Conservation (phyloP, 2,329 filamentous ascomycete genomes). For the Lecanicillium sp. region DNA sequence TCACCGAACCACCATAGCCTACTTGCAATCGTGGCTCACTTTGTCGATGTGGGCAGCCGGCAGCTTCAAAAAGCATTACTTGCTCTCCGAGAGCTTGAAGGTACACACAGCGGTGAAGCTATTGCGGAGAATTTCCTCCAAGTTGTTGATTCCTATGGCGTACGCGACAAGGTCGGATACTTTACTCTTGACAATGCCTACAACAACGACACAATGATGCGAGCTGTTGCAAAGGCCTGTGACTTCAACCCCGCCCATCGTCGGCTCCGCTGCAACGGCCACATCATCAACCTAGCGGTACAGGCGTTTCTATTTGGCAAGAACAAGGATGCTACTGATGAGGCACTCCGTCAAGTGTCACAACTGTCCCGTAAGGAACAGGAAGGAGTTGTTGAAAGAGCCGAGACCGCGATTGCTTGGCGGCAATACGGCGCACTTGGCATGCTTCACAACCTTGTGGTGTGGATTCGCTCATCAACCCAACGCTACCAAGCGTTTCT, state of each 20-base stretch:
- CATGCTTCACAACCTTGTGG: slow-evolving; percentile 4
- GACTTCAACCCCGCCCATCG: slow-evolving; percentile 4
- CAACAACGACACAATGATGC: slow-evolving; percentile 11
- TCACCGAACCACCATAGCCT: neutral
- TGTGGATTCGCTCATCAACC: slow-evolving; percentile 3
- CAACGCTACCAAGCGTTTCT: slow-evolving; percentile 1
- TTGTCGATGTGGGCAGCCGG: neutral
- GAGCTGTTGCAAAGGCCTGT: slow-evolving; percentile 7
- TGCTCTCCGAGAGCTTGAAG: slow-evolving; percentile 7
- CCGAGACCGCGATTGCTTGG: neutral
- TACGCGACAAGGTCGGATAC: slow-evolving; percentile 5
- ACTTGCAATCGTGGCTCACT: slow-evolving; percentile 1
- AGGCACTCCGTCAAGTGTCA: slow-evolving; percentile 1
- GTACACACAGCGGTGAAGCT: slow-evolving; percentile 7
- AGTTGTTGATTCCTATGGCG: slow-evolving; percentile 5
- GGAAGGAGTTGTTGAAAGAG: neutral
- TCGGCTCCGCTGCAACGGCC: slow-evolving; percentile 5
- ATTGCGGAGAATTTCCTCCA: slow-evolving; percentile 6
- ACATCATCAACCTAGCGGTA: slow-evolving; percentile 7
- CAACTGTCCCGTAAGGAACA: neutral
- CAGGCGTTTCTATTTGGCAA: slow-evolving; percentile 3
- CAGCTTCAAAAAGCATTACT: neutral
- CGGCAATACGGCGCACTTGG: neutral
- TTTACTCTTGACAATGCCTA: slow-evolving; percentile 11
- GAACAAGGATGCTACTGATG: slow-evolving; percentile 5